Percentiles rank a stretch among this genome's conserved stretches.
Evolutionary conservation across 1,284 basidiomycete genomes (phyloP).

Genomic region (Ustilago shanxiensis): DNA sequence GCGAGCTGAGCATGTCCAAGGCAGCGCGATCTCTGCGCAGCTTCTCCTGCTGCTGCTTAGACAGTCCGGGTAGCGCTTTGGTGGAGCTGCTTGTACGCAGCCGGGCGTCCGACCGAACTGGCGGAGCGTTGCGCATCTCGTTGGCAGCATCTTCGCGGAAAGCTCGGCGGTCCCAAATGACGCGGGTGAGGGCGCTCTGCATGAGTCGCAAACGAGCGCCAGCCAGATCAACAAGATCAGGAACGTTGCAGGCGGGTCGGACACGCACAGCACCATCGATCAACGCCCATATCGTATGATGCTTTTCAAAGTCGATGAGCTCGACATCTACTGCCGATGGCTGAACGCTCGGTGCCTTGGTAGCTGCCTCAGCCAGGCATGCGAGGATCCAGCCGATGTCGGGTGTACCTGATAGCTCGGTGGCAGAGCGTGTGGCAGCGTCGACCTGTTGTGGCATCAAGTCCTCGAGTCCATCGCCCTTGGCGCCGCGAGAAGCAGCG

Average conservation of each 20-base stretch:
- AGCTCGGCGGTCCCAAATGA: constrained; percentile 58
- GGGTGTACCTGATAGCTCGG: constrained; percentile 45
- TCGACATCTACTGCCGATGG: constrained; percentile 36
- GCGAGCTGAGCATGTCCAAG: constrained; percentile 37
- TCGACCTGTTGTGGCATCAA: constrained; percentile 45
- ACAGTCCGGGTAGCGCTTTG: constrained; percentile 49
- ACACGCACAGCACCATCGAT: constrained; percentile 57
- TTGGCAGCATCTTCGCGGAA: constrained; percentile 64
- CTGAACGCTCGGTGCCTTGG: constrained; percentile 36
- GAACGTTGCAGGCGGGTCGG: constrained; percentile 39
- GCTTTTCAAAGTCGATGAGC: constrained; percentile 64
- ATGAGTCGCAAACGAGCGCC: constrained; percentile 55
- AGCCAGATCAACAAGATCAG: constrained; percentile 56
- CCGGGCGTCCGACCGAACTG: constrained; percentile 30
- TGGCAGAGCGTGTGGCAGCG: constrained; percentile 21
- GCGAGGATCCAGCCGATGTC: constrained; percentile 67
- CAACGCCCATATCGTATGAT: constrained; percentile 58
- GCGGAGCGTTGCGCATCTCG: constrained; percentile 52
- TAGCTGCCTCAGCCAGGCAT: constrained; percentile 59
- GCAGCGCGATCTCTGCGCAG: constrained; percentile 55
- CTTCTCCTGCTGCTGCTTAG: constrained; percentile 62
- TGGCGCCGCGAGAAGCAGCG: constrained; percentile 42
- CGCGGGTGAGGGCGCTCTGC: constrained; percentile 55
- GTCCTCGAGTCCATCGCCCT: constrained; percentile 50
- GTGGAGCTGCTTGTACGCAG: constrained; percentile 34